Evolutionary conservation across 202 grass and related monocot genomes (phyloP).

Genomic region (Musa balbisiana): DNA sequence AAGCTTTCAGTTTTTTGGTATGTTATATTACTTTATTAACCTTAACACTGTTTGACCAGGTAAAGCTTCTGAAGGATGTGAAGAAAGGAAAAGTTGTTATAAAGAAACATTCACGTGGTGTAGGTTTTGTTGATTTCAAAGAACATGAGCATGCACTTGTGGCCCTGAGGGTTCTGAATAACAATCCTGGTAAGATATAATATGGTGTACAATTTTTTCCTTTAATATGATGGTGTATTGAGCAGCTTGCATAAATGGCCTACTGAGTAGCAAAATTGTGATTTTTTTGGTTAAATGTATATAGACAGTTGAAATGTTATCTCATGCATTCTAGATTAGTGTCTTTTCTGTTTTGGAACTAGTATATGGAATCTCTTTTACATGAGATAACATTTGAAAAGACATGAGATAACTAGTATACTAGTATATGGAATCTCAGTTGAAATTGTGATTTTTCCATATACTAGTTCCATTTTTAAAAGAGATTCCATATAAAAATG

Average conservation of each 20-base stretch:
- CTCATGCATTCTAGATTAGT: no score
- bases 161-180: conserved; percentile 87
- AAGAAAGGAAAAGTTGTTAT: conserved; percentile 52
- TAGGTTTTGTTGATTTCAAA: conserved; percentile 96
- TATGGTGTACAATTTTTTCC: background rate
- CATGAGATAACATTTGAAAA: no score
- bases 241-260: background rate
- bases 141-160: conserved; percentile 95
- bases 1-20: conserved; percentile 5
- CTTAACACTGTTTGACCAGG: conserved; percentile 33
- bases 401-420: no score
- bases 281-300: no score
- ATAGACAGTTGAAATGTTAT: no score
- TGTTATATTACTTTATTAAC: background rate
- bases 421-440: no score
- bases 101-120: conserved; percentile 79
- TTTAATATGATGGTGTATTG: conserved; percentile 6
- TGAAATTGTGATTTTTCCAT: no score
- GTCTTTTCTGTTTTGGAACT: no score
- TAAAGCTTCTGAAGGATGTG: conserved; percentile 77
- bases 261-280: no score
- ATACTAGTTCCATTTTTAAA: no score
- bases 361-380: no score
- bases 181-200: conserved; percentile 65
- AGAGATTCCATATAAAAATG: no score